Base-by-base conservation (phyloP, 257 asterid genomes). In the Echium plantagineum region DNA sequence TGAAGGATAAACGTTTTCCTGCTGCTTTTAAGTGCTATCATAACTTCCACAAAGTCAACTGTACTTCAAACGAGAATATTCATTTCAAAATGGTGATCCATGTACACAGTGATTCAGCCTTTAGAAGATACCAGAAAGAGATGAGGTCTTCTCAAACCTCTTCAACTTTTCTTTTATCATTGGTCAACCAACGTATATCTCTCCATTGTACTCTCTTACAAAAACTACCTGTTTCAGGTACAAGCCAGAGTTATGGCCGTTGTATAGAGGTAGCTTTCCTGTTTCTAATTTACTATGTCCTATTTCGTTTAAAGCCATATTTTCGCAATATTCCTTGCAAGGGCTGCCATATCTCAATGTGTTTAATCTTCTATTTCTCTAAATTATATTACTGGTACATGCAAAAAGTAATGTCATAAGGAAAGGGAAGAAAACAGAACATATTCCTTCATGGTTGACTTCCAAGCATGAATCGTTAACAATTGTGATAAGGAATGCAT, bases 71-170 rank as follows among this genome's bases (percentile, higher is more conserved):
- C 64, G 90, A 85, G 67, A 78, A 82, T 75, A 90, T 88, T 74
- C 74, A 84, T 77, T 84, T 82, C 78, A 91, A 85, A 85, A 85
- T 91, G 98, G 95, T 88, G 71, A 78, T 91, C 71, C 98, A 91
- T 67, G 95, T 91, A 54, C 87, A 79, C 66, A 82, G 93, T 54
- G 98, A 91, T 75, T 91, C 95, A 64, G 85, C 82, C 69, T 91
- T 91, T 64, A 78, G 96, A 64, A 83, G 93, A 64, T 91, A 88
- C 77, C 98, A 88, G 75, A 88, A 82, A 78, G 96, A 91, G 79
- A 84, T 88, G 95, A 91, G 94, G 98, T 90, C 35, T 71, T 21
- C 21, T 21, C 21, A 21, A 52, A 32, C 21, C 30, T 58, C 61
- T 31, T 15, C 22, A 4, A 35, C 24, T 21, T 8, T 48, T 17